Base-by-base conservation (phyloP, 176 grass and related monocot genomes). In the Phoenix dactylifera region DNA sequence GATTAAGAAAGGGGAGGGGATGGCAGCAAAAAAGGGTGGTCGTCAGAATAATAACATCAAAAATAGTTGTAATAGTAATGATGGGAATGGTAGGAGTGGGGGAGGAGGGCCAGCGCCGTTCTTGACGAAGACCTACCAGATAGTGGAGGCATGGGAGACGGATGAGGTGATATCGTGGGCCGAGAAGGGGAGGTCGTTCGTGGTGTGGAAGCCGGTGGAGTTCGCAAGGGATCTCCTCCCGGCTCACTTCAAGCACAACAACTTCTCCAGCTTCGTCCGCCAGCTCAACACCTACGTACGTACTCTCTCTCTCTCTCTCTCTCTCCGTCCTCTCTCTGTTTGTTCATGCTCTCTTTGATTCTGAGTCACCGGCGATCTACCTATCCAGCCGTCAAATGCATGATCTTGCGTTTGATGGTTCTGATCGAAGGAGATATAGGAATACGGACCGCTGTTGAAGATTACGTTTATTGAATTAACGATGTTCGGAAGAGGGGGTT, bases 171-270 rank as follows among this genome's bases (percentile, higher is more conserved):
- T 98, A 77, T 98, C 93, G 55, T 98, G 93, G 93, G 84, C 62
- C 4, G 56, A 75, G 28, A 75, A 98, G 0, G 93, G 93, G 4
- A 57, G 75, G 4, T 88, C 93, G 18, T 92, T 98, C 76, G 79
- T 92, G 58, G 87, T 98, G 64, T 92, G 93, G 93, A 98, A 98
- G 74, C 87, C 93, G 2, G 79, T 72, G 22, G 93, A 98, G 76
- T 77, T 98, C 39, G 84, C 93, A 3, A 77, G 80, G 15, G 87
- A 98, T 70, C 76, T 98, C 18, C 78, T 98, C n/a, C 93, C 93
- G 10, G 54, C 85, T 60, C 83, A 89, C 78, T 98, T 98, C 87
- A 98, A 98, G 81, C 93, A 98, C 84, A 80, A 78, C 81, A 89
- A 90, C 60, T 98, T 98, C 76, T 92, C 93, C 56, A 92, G 87